phyloP scores from a whole-genome alignment of 805 yeast genomes.

The Komagataella phaffii region DNA sequence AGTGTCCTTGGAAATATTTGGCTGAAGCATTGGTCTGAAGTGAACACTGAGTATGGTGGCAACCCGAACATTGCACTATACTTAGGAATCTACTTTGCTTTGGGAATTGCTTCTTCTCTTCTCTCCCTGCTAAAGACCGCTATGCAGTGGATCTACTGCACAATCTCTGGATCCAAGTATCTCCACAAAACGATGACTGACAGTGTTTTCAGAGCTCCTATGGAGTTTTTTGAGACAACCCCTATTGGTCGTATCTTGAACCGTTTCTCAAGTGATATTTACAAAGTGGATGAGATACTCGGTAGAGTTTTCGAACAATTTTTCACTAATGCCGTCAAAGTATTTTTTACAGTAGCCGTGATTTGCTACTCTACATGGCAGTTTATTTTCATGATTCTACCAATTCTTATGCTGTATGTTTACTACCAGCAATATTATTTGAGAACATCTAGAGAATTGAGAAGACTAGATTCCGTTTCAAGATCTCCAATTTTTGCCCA shows the following conservation, averaged over 20 bases:
- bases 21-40: conserved; percentile 97
- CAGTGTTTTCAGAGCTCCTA: conserved; percentile 73
- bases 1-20: conserved; percentile 71
- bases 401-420: conserved; percentile 50
- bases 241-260: conserved; percentile 89
- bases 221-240: conserved; percentile 92
- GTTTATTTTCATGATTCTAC: conserved; percentile 57
- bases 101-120: conserved; percentile 59
- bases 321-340: conserved; percentile 45
- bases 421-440: conserved; percentile 69
- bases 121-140: conserved; percentile 52
- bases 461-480: conserved; percentile 71
- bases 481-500: conserved; percentile 75
- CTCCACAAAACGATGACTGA: conserved; percentile 68
- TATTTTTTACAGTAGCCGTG: conserved; percentile 64
- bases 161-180: conserved; percentile 67
- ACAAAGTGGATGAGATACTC: conserved; percentile 70
- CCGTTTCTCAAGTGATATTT: conserved; percentile 83
- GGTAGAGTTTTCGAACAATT: conserved; percentile 64
- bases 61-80: conserved; percentile 68
- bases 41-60: conserved; percentile 50
- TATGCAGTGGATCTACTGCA: conserved; percentile 66
- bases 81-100: conserved; percentile 57
- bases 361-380: conserved; percentile 84
- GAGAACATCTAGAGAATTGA: conserved; percentile 68